Conservation (phyloP, 441 rosid species). For the Codiaeum variegatum region DNA sequence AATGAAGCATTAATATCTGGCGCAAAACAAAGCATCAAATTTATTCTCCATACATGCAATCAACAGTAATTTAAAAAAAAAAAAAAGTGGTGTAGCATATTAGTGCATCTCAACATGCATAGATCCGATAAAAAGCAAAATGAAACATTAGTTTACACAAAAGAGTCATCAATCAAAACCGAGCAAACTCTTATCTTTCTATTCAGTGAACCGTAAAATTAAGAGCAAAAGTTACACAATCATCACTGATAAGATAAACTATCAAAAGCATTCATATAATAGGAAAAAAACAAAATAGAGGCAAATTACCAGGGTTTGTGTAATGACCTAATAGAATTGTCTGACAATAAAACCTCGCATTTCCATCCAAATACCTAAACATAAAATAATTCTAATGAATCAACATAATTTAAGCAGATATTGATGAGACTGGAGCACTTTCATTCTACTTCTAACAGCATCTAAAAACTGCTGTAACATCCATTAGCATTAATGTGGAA, state of each 20-base stretch:
- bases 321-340: slow-evolving; percentile 71
- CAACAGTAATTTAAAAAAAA: background rate
- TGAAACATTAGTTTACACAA: background rate
- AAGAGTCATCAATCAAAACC: background rate
- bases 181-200: background rate
- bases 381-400: slow-evolving; percentile 14
- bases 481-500: background rate
- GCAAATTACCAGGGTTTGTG: slow-evolving; percentile 63
- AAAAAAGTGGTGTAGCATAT: background rate
- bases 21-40: slow-evolving; percentile 21
- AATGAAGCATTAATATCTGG: slow-evolving; percentile 79
- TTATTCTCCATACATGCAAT: slow-evolving; percentile 15
- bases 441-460: background rate
- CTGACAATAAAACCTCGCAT: slow-evolving; percentile 75
- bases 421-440: background rate
- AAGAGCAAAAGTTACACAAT: background rate
- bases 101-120: slow-evolving; percentile 4
- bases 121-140: background rate
- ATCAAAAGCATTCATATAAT: background rate
- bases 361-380: slow-evolving; percentile 79
- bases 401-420: slow-evolving; percentile 11
- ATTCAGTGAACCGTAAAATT: background rate
- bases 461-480: background rate
- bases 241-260: background rate
- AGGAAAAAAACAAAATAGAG: slow-evolving; percentile 12